phyloP scores from a whole-genome alignment of 2,329 filamentous ascomycete genomes.

The Cercospora beticola region DNA sequence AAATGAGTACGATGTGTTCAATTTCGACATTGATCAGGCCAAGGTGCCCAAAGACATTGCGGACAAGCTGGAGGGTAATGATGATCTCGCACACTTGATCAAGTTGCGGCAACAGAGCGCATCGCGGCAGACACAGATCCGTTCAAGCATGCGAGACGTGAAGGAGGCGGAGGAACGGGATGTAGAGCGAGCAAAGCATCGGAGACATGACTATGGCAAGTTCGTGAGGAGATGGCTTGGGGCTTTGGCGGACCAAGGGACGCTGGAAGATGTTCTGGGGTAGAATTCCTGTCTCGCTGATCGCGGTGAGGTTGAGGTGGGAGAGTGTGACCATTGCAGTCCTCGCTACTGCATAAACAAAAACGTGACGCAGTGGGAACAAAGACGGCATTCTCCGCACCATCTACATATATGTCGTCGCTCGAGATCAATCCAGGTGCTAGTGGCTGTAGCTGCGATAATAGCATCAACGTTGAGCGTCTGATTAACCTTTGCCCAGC shows the following conservation, averaged over 20 bases:
- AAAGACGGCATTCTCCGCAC: background rate
- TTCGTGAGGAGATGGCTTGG: slow-evolving; percentile 68
- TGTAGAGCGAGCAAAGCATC: slow-evolving; percentile 53
- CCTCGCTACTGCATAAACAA: background rate
- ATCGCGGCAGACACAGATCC: slow-evolving; percentile 41
- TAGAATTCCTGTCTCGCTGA: background rate
- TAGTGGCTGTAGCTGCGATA: background rate
- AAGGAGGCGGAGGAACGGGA: slow-evolving; percentile 47
- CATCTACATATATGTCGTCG: background rate
- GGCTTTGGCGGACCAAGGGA: slow-evolving; percentile 65
- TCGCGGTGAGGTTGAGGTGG: background rate
- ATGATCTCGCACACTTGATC: slow-evolving; percentile 36
- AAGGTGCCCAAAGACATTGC: slow-evolving; percentile 30
- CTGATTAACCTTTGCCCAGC: background rate
- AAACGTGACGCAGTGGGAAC: background rate
- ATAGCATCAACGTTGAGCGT: background rate
- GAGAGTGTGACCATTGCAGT: background rate
- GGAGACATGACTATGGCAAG: slow-evolving; percentile 61
- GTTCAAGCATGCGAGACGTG: slow-evolving; percentile 16
- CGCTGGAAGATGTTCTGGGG: slow-evolving; percentile 47
- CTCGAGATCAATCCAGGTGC: background rate
- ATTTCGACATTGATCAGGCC: slow-evolving; percentile 38
- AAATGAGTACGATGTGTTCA: slow-evolving; percentile 30
- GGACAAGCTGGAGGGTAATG: slow-evolving; percentile 28
- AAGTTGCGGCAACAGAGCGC: slow-evolving; percentile 44